Conservation (phyloP, 2,329 filamentous ascomycete species). For the Sphaerulina populicola region DNA sequence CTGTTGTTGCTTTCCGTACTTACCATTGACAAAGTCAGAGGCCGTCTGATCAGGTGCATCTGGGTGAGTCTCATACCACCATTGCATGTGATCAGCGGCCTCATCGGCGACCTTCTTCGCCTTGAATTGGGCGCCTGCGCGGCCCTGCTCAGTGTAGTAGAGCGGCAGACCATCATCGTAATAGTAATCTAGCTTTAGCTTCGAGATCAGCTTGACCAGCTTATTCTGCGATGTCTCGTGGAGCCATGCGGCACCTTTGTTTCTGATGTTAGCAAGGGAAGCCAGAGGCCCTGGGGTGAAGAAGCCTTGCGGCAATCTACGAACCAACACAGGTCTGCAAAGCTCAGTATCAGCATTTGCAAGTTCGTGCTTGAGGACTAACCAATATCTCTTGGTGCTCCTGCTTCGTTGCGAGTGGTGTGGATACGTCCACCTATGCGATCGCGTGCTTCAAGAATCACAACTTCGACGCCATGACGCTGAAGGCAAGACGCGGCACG, state of each 20-base stretch:
- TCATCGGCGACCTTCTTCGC: conserved; percentile 41
- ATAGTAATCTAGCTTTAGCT: conserved; percentile 39
- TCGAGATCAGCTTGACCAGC: conserved; percentile 38
- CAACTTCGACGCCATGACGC: conserved; percentile 32
- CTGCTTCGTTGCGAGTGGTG: conserved; percentile 34
- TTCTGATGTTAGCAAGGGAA: conserved; percentile 16
- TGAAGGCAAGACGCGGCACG: conserved; percentile 32
- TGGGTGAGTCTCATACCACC: conserved; percentile 37
- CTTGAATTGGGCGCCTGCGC: conserved; percentile 40
- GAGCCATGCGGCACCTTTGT: conserved; percentile 39
- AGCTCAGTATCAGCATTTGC: conserved; percentile 25
- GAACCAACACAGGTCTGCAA: conserved; percentile 26
- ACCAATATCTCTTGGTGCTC: conserved; percentile 24
- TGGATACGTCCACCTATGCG: conserved; percentile 36
- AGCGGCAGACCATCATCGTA: conserved; percentile 40
- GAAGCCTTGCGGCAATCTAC: conserved; percentile 23
- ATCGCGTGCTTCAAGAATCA: conserved; percentile 32
- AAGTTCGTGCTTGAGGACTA: conserved; percentile 21
- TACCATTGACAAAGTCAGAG: conserved; percentile 35
- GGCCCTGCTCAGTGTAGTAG: conserved; percentile 38
- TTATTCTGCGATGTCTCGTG: conserved; percentile 42
- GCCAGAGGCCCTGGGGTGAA: conserved; percentile 21
- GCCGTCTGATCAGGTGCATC: conserved; percentile 37
- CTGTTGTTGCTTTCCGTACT: too few relatives aligned
- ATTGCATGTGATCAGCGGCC: conserved; percentile 38